Percentiles rank a stretch among this genome's conserved stretches.
These are phyloP conservation scores for Dittrichia graveolens DNA, from an alignment of 129 eudicot species.

Conservation along the genomic window DNA sequence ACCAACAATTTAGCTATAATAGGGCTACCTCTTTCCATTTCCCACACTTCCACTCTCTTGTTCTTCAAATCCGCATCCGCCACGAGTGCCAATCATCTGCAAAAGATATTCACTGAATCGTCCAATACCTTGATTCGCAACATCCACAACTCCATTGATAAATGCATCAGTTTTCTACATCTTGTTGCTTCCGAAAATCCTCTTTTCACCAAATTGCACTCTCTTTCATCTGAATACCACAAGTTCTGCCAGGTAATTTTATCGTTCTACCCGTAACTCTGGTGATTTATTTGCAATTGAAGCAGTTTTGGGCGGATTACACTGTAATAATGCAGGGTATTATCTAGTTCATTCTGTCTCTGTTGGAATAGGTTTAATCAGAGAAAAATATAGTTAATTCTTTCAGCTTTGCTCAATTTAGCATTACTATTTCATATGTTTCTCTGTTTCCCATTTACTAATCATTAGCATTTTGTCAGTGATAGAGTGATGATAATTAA, in stretches of 20 bases:
- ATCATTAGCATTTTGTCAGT: not conserved
- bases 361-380: not conserved
- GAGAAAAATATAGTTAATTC: too few relatives aligned
- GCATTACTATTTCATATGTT: too few relatives aligned
- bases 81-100: constrained; percentile 36
- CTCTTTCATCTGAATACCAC: constrained; percentile 45
- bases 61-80: constrained; percentile 34
- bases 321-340: not conserved
- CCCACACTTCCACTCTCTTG: constrained; percentile 37
- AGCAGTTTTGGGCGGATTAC: not conserved
- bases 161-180: constrained; percentile 39
- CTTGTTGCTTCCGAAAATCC: constrained; percentile 47
- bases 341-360: not conserved
- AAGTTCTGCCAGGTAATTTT: constrained; percentile 45
- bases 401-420: too few relatives aligned
- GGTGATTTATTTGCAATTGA: not conserved
- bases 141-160: constrained; percentile 43
- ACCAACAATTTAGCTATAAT: constrained; percentile 18
- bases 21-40: constrained; percentile 50
- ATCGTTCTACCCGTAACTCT: not conserved
- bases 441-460: too few relatives aligned
- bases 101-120: constrained; percentile 38
- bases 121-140: constrained; percentile 42
- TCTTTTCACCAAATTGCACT: constrained; percentile 39
- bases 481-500: too few relatives aligned